A percentile compares a stretch with the other conserved stretches of the same genome.
These are phyloP conservation scores for Ophiostoma sp. DNA, from an alignment of 2,329 filamentous ascomycete species.

Conservation along the genomic window DNA sequence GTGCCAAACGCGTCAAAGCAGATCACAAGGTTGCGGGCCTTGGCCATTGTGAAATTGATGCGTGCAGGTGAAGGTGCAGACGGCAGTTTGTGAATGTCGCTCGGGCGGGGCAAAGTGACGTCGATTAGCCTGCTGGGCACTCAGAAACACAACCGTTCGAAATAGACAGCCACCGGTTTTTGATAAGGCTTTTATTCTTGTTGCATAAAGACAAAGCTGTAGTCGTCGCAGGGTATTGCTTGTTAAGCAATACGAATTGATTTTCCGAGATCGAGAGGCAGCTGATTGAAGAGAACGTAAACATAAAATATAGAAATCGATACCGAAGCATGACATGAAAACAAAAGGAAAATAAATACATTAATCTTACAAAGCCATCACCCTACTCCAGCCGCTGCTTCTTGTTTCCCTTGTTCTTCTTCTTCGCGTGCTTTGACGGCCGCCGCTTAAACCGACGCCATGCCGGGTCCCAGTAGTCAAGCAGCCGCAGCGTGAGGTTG, in stretches of 20 bases:
- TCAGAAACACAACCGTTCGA: background rate
- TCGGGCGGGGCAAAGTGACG: background rate
- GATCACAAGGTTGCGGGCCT: constrained; percentile 45
- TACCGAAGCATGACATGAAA: too few relatives aligned
- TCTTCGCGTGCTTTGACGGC: background rate
- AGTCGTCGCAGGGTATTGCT: too few relatives aligned
- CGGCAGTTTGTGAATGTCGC: background rate
- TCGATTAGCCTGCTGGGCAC: background rate
- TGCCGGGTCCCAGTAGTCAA: constrained; percentile 20
- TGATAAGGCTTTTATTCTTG: too few relatives aligned
- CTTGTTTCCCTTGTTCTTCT: background rate
- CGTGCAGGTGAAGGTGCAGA: background rate
- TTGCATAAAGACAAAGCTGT: too few relatives aligned
- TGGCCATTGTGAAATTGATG: background rate
- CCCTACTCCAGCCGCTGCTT: constrained; percentile 7
- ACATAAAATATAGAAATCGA: background rate
- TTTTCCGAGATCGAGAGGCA: too few relatives aligned
- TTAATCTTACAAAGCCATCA: background rate
- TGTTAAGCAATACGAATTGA: too few relatives aligned
- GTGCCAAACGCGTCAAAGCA: constrained; percentile 64
- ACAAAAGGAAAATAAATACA: background rate
- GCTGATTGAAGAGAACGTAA: background rate
- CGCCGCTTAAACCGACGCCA: constrained; percentile 16
- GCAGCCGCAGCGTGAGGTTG: constrained; percentile 15
- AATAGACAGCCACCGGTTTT: background rate